Conservation (phyloP, 768 basidiomycete genomes). For the Hericium rajendrae region DNA sequence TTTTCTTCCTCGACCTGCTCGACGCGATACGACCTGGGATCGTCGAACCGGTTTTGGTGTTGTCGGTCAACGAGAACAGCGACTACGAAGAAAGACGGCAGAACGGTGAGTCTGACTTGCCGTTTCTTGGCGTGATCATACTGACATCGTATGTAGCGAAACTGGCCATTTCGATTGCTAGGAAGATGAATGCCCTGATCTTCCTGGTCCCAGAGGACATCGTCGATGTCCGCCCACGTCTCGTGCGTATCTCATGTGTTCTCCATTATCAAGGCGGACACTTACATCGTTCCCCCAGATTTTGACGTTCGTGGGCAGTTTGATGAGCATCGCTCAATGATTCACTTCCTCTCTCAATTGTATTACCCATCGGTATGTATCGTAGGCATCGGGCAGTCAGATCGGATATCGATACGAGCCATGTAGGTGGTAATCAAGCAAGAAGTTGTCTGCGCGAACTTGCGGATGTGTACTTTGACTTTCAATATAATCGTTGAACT, state of each 20-base stretch:
- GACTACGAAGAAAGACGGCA: constrained; percentile 83
- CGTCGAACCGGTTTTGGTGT: constrained; percentile 80
- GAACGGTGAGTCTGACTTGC: constrained; percentile 54
- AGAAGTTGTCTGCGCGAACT: too few relatives aligned
- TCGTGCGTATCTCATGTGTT: constrained; percentile 36
- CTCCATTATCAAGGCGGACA: background rate
- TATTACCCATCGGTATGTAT: too few relatives aligned
- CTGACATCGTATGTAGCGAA: constrained; percentile 51
- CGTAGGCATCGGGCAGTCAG: too few relatives aligned
- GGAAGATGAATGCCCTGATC: constrained; percentile 93
- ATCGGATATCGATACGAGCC: too few relatives aligned
- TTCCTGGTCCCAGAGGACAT: constrained; percentile 97
- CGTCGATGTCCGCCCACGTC: constrained; percentile 83
- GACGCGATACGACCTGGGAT: constrained; percentile 90
- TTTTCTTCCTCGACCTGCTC: constrained; percentile 90
- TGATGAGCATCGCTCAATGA: constrained; percentile 64
- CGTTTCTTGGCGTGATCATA: background rate
- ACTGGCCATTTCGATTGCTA: constrained; percentile 95
- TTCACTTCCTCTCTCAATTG: background rate
- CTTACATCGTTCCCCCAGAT: constrained; percentile 40
- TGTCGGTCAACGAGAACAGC: constrained; percentile 47
- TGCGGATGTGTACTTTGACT: too few relatives aligned
- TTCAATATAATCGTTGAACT: too few relatives aligned
- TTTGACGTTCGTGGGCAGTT: constrained; percentile 89
- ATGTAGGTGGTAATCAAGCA: too few relatives aligned